phyloP scores from a whole-genome alignment of 2,329 filamentous ascomycete genomes.

The Aspergillus sclerotialis region DNA sequence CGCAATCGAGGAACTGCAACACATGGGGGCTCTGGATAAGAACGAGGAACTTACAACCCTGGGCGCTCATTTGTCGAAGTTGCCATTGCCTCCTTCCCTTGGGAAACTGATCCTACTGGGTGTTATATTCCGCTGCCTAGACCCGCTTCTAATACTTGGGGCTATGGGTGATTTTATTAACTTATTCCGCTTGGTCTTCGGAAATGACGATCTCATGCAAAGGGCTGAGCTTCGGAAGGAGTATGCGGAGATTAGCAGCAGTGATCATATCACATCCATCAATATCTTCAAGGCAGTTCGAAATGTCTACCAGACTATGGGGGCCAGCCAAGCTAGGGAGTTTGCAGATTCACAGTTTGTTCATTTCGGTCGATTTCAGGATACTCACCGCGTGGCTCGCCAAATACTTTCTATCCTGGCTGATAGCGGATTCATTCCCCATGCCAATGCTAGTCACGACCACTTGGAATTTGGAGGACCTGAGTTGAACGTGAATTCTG shows the following conservation, averaged over 20 bases:
- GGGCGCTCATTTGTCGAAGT: constrained; percentile 36
- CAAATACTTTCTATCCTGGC: constrained; percentile 4
- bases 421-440: constrained; percentile 1
- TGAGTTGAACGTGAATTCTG: constrained; percentile 40
- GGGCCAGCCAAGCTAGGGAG: constrained; percentile 18
- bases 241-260: constrained; percentile 30
- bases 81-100: constrained; percentile 39
- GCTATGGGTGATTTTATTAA: constrained; percentile 25
- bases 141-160: constrained; percentile 43
- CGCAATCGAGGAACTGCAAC: constrained; percentile 33
- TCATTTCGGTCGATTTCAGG: constrained; percentile 4
- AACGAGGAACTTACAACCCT: constrained; percentile 40
- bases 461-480: constrained; percentile 30
- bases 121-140: constrained; percentile 45
- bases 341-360: constrained; percentile 18
- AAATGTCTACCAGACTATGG: constrained; percentile 20
- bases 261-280: constrained; percentile 41
- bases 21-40: constrained; percentile 37
- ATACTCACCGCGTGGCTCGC: constrained; percentile 2
- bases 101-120: constrained; percentile 47
- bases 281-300: constrained; percentile 39
- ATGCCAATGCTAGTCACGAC: constrained; percentile 15
- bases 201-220: constrained; percentile 16
- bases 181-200: constrained; percentile 25
- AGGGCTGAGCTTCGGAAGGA: constrained; percentile 16